Conservation (phyloP, 768 basidiomycete species). For the Trametopsis cervina region DNA sequence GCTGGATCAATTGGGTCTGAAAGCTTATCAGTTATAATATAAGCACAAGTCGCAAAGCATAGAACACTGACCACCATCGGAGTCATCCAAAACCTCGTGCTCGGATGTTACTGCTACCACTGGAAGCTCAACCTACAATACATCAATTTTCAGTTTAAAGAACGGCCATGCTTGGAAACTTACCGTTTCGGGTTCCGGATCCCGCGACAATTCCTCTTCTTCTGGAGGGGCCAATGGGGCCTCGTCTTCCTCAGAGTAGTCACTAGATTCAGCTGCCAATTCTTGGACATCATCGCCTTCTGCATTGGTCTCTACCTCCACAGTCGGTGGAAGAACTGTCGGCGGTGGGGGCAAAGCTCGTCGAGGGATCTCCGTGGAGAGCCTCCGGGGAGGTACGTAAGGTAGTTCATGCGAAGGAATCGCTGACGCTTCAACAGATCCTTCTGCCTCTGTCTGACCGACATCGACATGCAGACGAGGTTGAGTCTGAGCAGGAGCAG, state of each 20-base stretch:
- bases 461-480: too few species aligned
- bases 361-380: neutral
- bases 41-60: too few species aligned
- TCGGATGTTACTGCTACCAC: conserved; percentile 13
- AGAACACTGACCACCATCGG: conserved; percentile 48
- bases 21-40: conserved; percentile 6
- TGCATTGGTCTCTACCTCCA: neutral
- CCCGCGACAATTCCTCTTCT: too few species aligned
- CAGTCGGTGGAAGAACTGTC: neutral
- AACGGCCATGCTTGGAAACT: too few species aligned
- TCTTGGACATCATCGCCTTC: neutral
- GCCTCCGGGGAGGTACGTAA: too few species aligned
- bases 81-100: conserved; percentile 43
- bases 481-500: too few species aligned
- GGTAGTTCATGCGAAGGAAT: too few species aligned
- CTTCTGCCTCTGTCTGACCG: too few species aligned
- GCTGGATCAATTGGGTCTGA: conserved; percentile 65
- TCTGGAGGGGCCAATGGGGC: conserved; percentile 18
- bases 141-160: too few species aligned
- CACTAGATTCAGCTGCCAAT: neutral
- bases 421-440: too few species aligned
- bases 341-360: neutral
- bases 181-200: too few species aligned
- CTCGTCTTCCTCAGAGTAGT: neutral
- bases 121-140: too few species aligned